Conservation (phyloP, 495 filamentous ascomycete species). For the Clavariopsis aquatica region DNA sequence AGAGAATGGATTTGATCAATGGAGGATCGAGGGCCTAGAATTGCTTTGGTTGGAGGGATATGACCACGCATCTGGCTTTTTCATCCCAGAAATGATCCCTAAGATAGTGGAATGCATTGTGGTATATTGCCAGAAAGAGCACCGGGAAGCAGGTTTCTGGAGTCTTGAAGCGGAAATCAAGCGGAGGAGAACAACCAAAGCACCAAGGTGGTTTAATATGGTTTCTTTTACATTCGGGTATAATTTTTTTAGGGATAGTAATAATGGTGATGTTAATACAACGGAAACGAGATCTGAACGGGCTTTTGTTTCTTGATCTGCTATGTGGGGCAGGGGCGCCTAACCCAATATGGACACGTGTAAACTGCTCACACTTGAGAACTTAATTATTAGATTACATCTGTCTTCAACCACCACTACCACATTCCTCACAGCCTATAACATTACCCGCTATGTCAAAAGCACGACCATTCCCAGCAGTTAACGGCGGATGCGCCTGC, state of each 20-base stretch:
- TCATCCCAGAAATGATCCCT: not conserved
- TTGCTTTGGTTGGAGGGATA: conserved; percentile 19
- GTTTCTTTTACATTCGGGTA: no score
- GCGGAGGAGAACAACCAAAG: not conserved
- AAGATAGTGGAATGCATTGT: conserved; percentile 3
- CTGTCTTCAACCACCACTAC: not conserved
- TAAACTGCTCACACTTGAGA: no score
- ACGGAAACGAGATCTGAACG: no score
- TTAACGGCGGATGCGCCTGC: conserved; percentile 23
- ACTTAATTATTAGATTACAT: no score
- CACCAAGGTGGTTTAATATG: no score
- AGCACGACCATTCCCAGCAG: conserved; percentile 16
- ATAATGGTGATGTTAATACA: no score
- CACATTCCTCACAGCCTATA: not conserved
- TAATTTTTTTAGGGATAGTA: no score
- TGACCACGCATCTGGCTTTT: conserved; percentile 15
- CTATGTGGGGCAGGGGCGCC: no score
- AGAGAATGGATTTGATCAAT: conserved; percentile 2
- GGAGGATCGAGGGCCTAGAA: conserved; percentile 15
- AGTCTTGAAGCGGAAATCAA: not conserved
- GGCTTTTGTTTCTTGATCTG: no score
- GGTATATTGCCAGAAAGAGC: not conserved
- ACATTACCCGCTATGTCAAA: conserved; percentile 1
- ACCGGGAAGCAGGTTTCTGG: not conserved
- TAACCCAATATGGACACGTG: no score